Base-by-base conservation (phyloP, 495 filamentous ascomycete species). In the Viridothelium virens region DNA sequence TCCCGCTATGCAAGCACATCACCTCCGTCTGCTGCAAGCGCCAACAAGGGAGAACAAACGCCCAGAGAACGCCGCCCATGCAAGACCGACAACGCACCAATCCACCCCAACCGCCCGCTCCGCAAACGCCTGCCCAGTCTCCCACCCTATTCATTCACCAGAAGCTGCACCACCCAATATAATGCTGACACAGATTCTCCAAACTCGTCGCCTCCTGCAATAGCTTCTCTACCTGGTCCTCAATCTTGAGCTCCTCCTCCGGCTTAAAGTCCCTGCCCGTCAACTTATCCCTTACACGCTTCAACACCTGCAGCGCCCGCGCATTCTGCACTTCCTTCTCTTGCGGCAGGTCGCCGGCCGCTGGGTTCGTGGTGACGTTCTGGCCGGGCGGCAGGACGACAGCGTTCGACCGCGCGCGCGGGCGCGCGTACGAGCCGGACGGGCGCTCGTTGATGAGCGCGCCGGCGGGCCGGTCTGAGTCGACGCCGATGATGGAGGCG, bases 161-260 rank as follows among this genome's bases (percentile, higher is more conserved):
- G 82, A 93, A 95, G 77, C 89, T 92, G 76, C 91, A 96, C 91
- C 91, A 95, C 64, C 93, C 94, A 67, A 97, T 97, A 77, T 97
- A 99, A 79, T 97, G 94, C 79, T 97, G 94, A 74, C 95, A 97
- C 66, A 99, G 82, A 78, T 97, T 97, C 81, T 97, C 95, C 56
- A 97, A 81, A 70, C 91, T 97, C 5, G 94, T 97, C 25, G 95
- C 95, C 78, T 99, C 93, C 41, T 87, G 87, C 67, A 97, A 88
- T 71, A 97, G 77, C 77, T 92, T 93, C 74, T 96, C 92, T 2
- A 99, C 95, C 76, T 97, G 95, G 46, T 87, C 84, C 18, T 88
- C 87, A n/a, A 95, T 86, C 63, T 84, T 86, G 65, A 99, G 81
- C 77, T 97, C 94, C 68, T 92, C 90, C 11, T 83, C 79, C 0